Evolutionary conservation across 1,284 basidiomycete species (phyloP).

Genomic region (Farysia itapuensis): DNA sequence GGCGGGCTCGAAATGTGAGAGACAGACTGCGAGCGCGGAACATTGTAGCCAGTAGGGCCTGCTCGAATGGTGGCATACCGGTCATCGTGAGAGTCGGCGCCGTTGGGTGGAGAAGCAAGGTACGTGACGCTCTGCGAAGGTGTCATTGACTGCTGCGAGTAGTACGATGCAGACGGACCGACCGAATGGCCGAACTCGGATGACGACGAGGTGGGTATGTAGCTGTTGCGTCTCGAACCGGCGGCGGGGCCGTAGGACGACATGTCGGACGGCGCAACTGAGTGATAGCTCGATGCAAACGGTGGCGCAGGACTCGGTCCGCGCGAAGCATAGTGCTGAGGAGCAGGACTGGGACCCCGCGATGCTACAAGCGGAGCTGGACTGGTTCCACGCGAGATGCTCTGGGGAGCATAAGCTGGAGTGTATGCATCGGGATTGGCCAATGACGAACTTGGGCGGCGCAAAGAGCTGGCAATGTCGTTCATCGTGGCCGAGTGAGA

Average conservation of each 20-base stretch:
- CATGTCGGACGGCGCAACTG: background rate
- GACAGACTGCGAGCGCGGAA: slow-evolving; percentile 28
- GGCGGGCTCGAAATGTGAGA: slow-evolving; percentile 12
- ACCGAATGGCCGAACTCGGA: slow-evolving; percentile 20
- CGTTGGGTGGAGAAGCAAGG: slow-evolving; percentile 2
- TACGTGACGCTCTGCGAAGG: slow-evolving; percentile 27
- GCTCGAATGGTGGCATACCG: slow-evolving; percentile 27
- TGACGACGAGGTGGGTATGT: slow-evolving; percentile 6
- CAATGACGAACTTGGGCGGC: slow-evolving; percentile 50
- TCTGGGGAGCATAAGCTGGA: slow-evolving; percentile 49
- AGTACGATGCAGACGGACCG: slow-evolving; percentile 26
- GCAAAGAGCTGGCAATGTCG: slow-evolving; percentile 36
- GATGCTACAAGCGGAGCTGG: no score
- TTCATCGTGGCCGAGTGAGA: slow-evolving; percentile 27
- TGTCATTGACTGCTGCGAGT: slow-evolving; percentile 26
- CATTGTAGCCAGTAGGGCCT: slow-evolving; percentile 5
- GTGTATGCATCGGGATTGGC: slow-evolving; percentile 51
- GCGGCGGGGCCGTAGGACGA: slow-evolving; percentile 9
- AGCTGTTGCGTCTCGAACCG: slow-evolving; percentile 19
- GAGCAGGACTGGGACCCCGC: no score
- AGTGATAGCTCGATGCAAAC: slow-evolving; percentile 5
- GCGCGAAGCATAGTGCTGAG: no score
- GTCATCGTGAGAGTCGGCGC: slow-evolving; percentile 11
- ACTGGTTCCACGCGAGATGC: slow-evolving; percentile 37
- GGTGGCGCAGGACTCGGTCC: no score